These are phyloP conservation scores for Lipomyces orientalis DNA, from an alignment of 805 yeast genomes.

Conservation along the genomic window DNA sequence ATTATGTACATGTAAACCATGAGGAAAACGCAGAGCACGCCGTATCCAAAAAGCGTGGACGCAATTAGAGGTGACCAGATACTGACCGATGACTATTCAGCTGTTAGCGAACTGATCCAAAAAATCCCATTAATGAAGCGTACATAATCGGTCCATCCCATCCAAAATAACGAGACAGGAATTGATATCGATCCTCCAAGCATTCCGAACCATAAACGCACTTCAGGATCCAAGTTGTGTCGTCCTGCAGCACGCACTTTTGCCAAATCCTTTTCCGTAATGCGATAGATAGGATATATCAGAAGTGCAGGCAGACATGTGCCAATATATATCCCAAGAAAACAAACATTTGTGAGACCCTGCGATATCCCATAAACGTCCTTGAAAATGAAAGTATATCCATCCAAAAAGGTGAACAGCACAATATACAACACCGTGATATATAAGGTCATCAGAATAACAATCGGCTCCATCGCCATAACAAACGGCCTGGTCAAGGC, in stretches of 20 bases:
- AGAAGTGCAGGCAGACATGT: constrained; percentile 20
- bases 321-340: constrained; percentile 28
- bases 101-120: neutral
- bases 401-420: constrained; percentile 63
- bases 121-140: constrained; percentile 40
- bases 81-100: constrained; percentile 19
- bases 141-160: constrained; percentile 59
- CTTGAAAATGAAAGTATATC: constrained; percentile 61
- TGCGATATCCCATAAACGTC: constrained; percentile 53
- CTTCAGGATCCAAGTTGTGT: constrained; percentile 52
- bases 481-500: constrained; percentile 61
- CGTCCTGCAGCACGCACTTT: constrained; percentile 23
- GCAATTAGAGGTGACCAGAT: constrained; percentile 58
- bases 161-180: constrained; percentile 56
- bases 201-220: constrained; percentile 55
- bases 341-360: constrained; percentile 27
- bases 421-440: constrained; percentile 63
- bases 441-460: constrained; percentile 59
- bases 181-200: constrained; percentile 56
- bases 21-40: constrained; percentile 49
- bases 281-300: constrained; percentile 24
- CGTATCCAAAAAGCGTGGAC: constrained; percentile 54
- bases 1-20: constrained; percentile 51
- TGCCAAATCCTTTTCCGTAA: constrained; percentile 18
- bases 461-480: constrained; percentile 61